Conservation (phyloP, 345 rosid genomes). For the Leavenworthia alabamica region DNA sequence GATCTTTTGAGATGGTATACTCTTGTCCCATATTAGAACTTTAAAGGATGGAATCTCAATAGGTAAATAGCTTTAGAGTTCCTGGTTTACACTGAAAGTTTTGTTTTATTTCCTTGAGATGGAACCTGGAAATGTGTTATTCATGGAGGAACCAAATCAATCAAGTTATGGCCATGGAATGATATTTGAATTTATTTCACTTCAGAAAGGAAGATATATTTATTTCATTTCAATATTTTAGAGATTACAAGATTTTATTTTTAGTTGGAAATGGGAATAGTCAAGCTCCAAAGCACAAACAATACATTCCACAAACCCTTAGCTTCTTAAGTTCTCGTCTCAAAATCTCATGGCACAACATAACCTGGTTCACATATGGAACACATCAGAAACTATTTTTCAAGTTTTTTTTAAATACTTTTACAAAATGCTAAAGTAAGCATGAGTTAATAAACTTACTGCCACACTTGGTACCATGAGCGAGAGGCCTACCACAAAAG, state of each 20-base stretch:
- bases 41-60: slow-evolving; percentile 19
- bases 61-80: slow-evolving; percentile 31
- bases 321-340: background rate
- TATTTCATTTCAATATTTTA: slow-evolving; percentile 12
- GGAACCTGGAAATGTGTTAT: slow-evolving; percentile 13
- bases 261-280: background rate
- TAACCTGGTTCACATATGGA: slow-evolving; percentile 15
- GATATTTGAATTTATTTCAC: background rate
- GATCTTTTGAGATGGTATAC: background rate
- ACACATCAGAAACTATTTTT: background rate
- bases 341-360: slow-evolving; percentile 20
- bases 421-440: no score
- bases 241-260: background rate
- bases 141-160: background rate
- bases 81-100: slow-evolving; percentile 26
- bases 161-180: background rate
- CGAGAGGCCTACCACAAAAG: slow-evolving; percentile 33
- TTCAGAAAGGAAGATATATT: background rate
- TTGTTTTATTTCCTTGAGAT: slow-evolving; percentile 29
- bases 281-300: background rate
- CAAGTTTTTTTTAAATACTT: no score
- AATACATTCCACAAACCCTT: background rate
- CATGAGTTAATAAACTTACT: slow-evolving; percentile 24
- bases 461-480: slow-evolving; percentile 34
- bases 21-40: slow-evolving; percentile 5